phyloP scores from a whole-genome alignment of 192 early-diverging fungal species.

The Geranomyces variabilis region DNA sequence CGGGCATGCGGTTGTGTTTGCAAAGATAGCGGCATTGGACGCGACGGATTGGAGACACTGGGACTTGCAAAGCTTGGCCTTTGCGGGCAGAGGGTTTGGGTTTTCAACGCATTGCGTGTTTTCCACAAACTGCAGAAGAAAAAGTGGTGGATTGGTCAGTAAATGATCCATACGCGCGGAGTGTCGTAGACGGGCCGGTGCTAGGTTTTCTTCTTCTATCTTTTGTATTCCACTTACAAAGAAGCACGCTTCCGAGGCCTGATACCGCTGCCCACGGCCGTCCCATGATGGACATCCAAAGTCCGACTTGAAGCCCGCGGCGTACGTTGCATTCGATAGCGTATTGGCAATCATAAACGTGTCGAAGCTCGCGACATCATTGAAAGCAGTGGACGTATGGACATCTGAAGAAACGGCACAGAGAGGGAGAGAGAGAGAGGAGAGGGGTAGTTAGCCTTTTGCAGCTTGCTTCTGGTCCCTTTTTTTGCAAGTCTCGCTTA shows the following conservation, averaged over 20 bases:
- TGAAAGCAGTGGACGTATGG: conserved; percentile 9
- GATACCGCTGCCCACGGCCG: conserved; percentile 39
- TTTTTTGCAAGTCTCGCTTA: too few species aligned
- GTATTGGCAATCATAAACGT: conserved; percentile 21
- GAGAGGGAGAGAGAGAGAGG: background rate
- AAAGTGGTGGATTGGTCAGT: conserved; percentile 1
- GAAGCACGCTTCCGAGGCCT: conserved; percentile 31
- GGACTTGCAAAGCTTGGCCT: conserved; percentile 33
- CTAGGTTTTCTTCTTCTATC: too few species aligned
- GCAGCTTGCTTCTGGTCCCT: conserved; percentile 1
- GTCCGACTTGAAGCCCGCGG: conserved; percentile 22
- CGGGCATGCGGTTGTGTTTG: conserved; percentile 33
- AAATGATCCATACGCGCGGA: too few species aligned
- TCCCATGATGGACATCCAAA: conserved; percentile 42
- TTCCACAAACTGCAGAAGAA: conserved; percentile 1
- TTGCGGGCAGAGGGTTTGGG: conserved; percentile 14
- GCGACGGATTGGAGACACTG: conserved; percentile 35
- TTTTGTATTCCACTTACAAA: background rate
- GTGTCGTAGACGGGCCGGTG: too few species aligned
- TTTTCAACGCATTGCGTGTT: conserved; percentile 14
- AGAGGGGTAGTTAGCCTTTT: background rate
- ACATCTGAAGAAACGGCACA: background rate
- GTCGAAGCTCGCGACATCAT: conserved; percentile 41
- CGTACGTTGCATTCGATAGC: conserved; percentile 17
- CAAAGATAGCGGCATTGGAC: conserved; percentile 35